Percentiles rank a stretch among this genome's conserved stretches.
phyloP scores from a whole-genome alignment of 2,329 filamentous ascomycete genomes.

The Dothideomycetes sp. region DNA sequence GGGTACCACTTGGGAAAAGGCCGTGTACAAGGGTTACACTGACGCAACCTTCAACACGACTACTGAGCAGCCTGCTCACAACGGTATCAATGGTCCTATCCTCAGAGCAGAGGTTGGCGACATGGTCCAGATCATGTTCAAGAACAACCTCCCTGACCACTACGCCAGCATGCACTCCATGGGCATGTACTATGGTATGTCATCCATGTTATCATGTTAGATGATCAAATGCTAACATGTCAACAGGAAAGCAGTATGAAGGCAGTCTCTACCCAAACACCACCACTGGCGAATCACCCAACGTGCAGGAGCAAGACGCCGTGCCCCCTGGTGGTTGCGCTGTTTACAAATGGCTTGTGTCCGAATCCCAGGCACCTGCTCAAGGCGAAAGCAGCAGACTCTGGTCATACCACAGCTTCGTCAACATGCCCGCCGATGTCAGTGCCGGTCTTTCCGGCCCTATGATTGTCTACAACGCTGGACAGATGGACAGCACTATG shows the following conservation, averaged over 20 bases:
- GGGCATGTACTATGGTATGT: slow-evolving; percentile 22
- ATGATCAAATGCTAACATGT: too few species aligned
- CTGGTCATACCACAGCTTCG: slow-evolving; percentile 22
- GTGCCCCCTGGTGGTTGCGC: slow-evolving; percentile 21
- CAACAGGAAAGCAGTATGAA: slow-evolving; percentile 19
- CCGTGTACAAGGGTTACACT: slow-evolving; percentile 26
- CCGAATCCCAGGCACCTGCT: slow-evolving; percentile 11
- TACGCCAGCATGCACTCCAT: slow-evolving; percentile 24
- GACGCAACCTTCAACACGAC: slow-evolving; percentile 19
- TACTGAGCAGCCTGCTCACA: slow-evolving; percentile 21
- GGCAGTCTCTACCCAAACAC: slow-evolving; percentile 21
- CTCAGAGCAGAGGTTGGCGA: slow-evolving; percentile 22
- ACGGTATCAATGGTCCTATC: slow-evolving; percentile 21
- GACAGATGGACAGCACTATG: slow-evolving; percentile 22
- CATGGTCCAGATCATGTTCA: slow-evolving; percentile 23
- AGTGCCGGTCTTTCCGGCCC: slow-evolving; percentile 23
- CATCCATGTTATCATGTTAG: too few species aligned
- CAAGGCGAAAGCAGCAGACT: slow-evolving; percentile 4
- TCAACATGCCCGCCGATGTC: slow-evolving; percentile 20
- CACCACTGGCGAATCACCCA: slow-evolving; percentile 14
- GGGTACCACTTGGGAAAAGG: slow-evolving; percentile 23
- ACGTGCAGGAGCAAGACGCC: slow-evolving; percentile 16
- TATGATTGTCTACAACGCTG: slow-evolving; percentile 21
- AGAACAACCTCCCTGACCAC: slow-evolving; percentile 20
- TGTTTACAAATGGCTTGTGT: slow-evolving; percentile 23